Evolutionary conservation across 768 basidiomycete genomes (phyloP).

Genomic region (Pleurotus platypus): DNA sequence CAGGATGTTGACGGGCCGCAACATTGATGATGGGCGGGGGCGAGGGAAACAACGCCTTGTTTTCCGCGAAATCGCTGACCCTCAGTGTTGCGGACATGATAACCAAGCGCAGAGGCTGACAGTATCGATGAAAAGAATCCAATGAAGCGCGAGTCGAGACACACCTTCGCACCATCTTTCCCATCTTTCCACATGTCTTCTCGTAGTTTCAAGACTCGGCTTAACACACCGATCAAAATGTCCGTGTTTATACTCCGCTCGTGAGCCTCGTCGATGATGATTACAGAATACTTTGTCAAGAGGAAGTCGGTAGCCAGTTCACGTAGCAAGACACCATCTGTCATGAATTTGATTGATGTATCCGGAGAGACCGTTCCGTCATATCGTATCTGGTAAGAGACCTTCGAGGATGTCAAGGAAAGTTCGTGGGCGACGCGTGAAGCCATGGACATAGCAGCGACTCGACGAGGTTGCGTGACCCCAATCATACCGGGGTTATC

Average conservation of each 20-base stretch:
- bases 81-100: conserved; percentile 99
- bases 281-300: conserved; percentile 89
- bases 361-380: conserved; percentile 88
- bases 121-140: background rate
- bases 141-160: conserved; percentile 3
- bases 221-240: conserved; percentile 94
- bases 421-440: conserved; percentile 90
- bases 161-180: conserved; percentile 68
- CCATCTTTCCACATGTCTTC: conserved; percentile 86
- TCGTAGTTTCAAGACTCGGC: conserved; percentile 84
- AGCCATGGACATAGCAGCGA: conserved; percentile 96
- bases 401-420: conserved; percentile 73
- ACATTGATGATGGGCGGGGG: conserved; percentile 93
- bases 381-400: conserved; percentile 97
- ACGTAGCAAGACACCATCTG: conserved; percentile 92
- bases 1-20: conserved; percentile 88
- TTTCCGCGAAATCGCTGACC: conserved; percentile 88
- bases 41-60: conserved; percentile 71
- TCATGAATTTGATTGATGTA: conserved; percentile 99
- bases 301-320: conserved; percentile 92
- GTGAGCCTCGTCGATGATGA: conserved; percentile 97
- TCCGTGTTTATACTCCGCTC: conserved; percentile 98
- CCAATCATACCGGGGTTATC: conserved; percentile 99
- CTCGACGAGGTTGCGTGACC: conserved; percentile 94
- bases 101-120: conserved; percentile 81